Conservation (phyloP, 495 filamentous ascomycete genomes). For the Letharia lupina region DNA sequence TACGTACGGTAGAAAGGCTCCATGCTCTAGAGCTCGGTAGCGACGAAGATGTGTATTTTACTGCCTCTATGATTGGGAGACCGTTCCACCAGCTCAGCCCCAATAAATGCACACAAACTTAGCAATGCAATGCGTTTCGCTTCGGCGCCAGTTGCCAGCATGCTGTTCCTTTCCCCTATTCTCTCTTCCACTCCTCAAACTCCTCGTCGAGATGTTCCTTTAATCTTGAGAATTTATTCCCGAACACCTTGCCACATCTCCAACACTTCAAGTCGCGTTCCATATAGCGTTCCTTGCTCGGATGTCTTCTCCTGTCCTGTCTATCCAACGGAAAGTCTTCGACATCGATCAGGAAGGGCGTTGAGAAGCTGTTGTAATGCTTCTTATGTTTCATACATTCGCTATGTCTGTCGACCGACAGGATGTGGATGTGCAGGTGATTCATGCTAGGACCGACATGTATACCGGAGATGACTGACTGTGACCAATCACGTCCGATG, state of each 20-base stretch:
- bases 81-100: background rate
- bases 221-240: slow-evolving; percentile 58
- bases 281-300: slow-evolving; percentile 48
- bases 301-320: slow-evolving; percentile 52
- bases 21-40: background rate
- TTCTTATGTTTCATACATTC: slow-evolving; percentile 66
- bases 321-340: slow-evolving; percentile 66
- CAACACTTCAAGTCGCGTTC: slow-evolving; percentile 65
- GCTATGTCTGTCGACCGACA: slow-evolving; percentile 65
- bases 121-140: background rate
- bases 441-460: slow-evolving; percentile 89
- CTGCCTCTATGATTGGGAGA: background rate
- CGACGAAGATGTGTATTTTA: background rate
- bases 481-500: slow-evolving; percentile 64
- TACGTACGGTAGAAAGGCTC: background rate
- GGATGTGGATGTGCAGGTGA: slow-evolving; percentile 84
- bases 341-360: slow-evolving; percentile 76
- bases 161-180: slow-evolving; percentile 34
- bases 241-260: slow-evolving; percentile 72
- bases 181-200: slow-evolving; percentile 70
- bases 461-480: slow-evolving; percentile 68
- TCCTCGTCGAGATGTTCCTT: slow-evolving; percentile 76
- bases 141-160: background rate
- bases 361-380: slow-evolving; percentile 89
- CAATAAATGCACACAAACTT: background rate